Evolutionary conservation across 2,329 filamentous ascomycete species (phyloP), one percentile per base, ranked within the genome.

Genomic region (Colletotrichum truncatum): DNA sequence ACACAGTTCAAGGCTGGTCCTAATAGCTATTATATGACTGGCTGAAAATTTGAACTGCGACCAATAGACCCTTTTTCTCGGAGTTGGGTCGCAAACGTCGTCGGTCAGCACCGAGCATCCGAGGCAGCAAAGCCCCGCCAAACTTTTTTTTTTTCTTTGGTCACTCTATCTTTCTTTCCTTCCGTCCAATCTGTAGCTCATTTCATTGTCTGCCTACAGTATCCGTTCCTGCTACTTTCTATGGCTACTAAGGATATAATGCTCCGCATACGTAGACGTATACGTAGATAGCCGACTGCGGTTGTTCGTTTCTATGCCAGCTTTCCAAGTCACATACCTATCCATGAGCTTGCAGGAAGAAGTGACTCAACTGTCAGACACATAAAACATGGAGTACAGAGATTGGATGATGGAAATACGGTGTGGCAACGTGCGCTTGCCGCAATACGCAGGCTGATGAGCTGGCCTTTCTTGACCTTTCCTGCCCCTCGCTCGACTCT

Each of bases 31-130:
- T 28, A n/a, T 38, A 18, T 65, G 62, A 61, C 56, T 61, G 62
- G 56, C 28, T 52, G 46, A 46, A 52, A 64, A 30, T 26, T 62
- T 49, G 26, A 12, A 57, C 26, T 53, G 43, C 30, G 45, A 46
- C 30, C 52, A 11, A 23, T 43, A 23, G 54, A 25, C 45, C 53
- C 36, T 52, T 64, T 55, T 36, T 26, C 30, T 48, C 18, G 48
- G 48, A n/a, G 49, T 34, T 36, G 14, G 45, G 11, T 48, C 39
- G 30, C 26, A 48, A 30, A 60, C 11, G 39, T 28, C 45, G 46
- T 41, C 54, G 54, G 36, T 11, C 57, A 65, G 26, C 56, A 53
- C 48, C 62, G 62, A 65, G 28, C 21, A 54, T 64, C 61, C 34
- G 61, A 39, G 32, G 12, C 30, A 28, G 6, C 30, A 23, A 26